phyloP scores from a whole-genome alignment of 371 early-diverging fungal genomes.

The Blastocladiella emersonii region DNA sequence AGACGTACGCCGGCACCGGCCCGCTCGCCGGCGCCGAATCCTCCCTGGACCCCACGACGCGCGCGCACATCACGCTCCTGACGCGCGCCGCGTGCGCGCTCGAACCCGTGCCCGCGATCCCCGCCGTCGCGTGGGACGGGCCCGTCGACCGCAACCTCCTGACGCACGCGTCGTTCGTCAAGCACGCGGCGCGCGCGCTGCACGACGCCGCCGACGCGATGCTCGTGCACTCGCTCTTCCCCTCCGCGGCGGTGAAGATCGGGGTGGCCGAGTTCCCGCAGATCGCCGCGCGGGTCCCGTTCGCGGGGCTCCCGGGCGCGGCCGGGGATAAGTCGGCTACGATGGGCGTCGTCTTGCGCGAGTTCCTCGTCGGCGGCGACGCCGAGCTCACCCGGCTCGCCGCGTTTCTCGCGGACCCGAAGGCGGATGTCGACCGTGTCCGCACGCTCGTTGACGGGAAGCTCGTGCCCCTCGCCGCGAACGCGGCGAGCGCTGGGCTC shows the following conservation, averaged over 20 bases:
- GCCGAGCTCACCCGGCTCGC: not conserved
- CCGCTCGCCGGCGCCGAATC: conserved; percentile 5
- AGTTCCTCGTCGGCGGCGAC: not conserved
- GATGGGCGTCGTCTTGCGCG: not conserved
- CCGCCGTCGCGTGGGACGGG: conserved; percentile 39
- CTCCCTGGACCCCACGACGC: not conserved
- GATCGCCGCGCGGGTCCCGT: not conserved
- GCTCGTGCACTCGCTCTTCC: conserved; percentile 23
- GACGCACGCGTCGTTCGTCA: conserved; percentile 53
- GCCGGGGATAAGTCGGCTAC: not conserved
- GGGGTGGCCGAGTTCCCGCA: not conserved
- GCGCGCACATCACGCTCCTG: conserved; percentile 1
- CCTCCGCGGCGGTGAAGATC: conserved; percentile 31
- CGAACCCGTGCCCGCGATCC: not conserved
- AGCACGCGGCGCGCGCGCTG: conserved; percentile 40
- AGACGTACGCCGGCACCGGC: conserved; percentile 25
- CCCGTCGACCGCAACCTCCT: conserved; percentile 56
- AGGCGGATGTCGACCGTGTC: not conserved
- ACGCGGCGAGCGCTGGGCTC: not conserved
- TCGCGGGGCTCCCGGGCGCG: not conserved
- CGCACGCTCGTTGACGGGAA: not conserved
- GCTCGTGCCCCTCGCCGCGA: no score
- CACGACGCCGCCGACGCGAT: conserved; percentile 48
- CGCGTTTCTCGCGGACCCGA: not conserved
- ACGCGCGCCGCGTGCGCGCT: conserved; percentile 4